Evolutionary conservation across 768 basidiomycete species (phyloP).

Genomic region (Candolleomyces efflorescens): DNA sequence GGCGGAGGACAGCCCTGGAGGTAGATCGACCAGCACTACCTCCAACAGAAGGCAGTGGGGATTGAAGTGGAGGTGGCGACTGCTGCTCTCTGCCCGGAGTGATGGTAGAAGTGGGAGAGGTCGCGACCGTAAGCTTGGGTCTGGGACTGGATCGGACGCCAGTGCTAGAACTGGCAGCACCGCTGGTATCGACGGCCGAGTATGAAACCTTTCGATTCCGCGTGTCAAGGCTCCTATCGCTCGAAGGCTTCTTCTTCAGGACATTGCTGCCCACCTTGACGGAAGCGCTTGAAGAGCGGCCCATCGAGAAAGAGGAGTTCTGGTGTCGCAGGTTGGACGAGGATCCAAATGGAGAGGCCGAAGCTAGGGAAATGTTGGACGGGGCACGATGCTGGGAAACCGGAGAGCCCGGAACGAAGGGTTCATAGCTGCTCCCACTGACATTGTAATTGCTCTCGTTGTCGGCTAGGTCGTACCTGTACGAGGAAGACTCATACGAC

Average conservation of each 20-base stretch:
- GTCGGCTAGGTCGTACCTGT: no score
- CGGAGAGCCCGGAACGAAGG: not conserved
- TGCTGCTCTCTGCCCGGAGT: not conserved
- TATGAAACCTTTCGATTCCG: not conserved
- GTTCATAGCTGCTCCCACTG: not conserved
- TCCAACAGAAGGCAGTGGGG: not conserved
- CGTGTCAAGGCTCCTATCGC: not conserved
- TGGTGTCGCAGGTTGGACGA: not conserved
- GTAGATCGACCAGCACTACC: not conserved
- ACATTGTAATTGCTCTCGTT: not conserved
- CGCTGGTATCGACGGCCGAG: not conserved
- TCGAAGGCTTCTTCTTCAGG: not conserved
- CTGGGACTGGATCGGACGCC: not conserved
- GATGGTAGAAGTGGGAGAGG: not conserved
- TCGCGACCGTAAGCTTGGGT: slow-evolving; percentile 1
- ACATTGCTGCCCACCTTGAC: not conserved
- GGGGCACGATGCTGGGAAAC: not conserved
- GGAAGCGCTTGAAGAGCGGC: not conserved
- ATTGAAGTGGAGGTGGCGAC: not conserved
- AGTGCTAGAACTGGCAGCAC: not conserved
- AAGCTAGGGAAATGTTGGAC: not conserved
- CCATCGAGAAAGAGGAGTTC: not conserved
- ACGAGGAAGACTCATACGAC: not conserved
- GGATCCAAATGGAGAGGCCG: not conserved
- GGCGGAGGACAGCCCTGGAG: not conserved